These are phyloP conservation scores for Komagataella phaffii DNA, from an alignment of 805 yeast genomes.

Conservation along the genomic window DNA sequence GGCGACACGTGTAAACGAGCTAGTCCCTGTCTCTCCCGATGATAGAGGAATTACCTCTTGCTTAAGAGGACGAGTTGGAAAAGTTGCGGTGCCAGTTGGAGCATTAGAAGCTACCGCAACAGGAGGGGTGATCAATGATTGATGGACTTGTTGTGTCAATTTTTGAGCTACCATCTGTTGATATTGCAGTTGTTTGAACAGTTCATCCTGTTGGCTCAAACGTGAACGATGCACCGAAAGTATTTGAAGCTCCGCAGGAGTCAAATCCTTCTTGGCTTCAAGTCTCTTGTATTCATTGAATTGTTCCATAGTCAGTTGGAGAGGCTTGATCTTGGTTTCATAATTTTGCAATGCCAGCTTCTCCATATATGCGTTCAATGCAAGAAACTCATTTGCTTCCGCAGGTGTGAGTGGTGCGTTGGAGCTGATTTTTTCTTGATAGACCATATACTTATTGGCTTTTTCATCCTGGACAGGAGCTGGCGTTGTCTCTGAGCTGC, in stretches of 20 bases:
- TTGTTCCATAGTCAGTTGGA: background rate
- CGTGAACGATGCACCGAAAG: background rate
- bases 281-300: background rate
- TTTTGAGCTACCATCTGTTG: background rate
- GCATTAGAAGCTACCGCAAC: background rate
- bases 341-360: background rate
- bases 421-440: background rate
- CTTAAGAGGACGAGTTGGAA: background rate
- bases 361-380: background rate
- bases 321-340: background rate
- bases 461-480: background rate
- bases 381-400: background rate
- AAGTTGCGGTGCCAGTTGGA: background rate
- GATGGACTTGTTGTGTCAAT: background rate
- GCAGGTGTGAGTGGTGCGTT: background rate
- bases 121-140: background rate
- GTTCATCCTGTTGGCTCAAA: background rate
- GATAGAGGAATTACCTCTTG: background rate
- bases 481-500: background rate
- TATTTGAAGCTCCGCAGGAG: background rate
- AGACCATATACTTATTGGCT: background rate
- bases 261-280: background rate
- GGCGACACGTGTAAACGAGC: slow-evolving; percentile 1
- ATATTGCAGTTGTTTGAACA: background rate
- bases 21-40: background rate